Evolutionary conservation across 257 asterid species (phyloP), one percentile per base, ranked within the genome.

Genomic region (Solanum bulbocastanum): DNA sequence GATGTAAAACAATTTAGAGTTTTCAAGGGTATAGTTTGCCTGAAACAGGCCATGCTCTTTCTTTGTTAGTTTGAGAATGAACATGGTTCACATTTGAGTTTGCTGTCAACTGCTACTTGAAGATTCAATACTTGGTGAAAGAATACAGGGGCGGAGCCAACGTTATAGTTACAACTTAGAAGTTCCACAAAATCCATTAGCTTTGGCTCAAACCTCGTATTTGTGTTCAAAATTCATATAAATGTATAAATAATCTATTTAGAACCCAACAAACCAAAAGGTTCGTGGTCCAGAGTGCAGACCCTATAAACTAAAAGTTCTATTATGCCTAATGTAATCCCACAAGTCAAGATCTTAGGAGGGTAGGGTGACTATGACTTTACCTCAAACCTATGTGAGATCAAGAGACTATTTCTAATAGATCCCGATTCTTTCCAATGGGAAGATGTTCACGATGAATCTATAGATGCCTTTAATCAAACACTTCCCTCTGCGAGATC

Each of bases 291-390:
- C 69, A 60, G 27, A 60, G 30, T 22, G 13, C 68, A 60, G 12
- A 60, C 65, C 25, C 25, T 10, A 56, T n/a, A 18, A 25, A 65
- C 30, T 16, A 6, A 6, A 52, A 16, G 23, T 16, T 4, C 10
- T 52, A 52, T 52, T 16, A 13, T 52, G 23, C 8, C 23, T 0
- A 16, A 2, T 5, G 23, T 52, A 52, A 52, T 52, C 1, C 10
- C 62, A 52, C 23, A 52, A 52, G 62, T 52, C 4, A 0, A 10
- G 23, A 1, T 52, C 4, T 52, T 3, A 0, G 23, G 4, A 52
- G 23, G 9, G 0, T 52, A 52, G 62, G 10, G 0, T 52, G 23
- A 52, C 0, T 16, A 0, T 16, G 0, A 16, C 0, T 4, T 16
- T 16, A 52, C 23, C 10, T 9, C 23, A 0, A 52, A 52, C 23